Base-by-base conservation (phyloP, 176 grass and related monocot genomes). In the Themeda triandra region DNA sequence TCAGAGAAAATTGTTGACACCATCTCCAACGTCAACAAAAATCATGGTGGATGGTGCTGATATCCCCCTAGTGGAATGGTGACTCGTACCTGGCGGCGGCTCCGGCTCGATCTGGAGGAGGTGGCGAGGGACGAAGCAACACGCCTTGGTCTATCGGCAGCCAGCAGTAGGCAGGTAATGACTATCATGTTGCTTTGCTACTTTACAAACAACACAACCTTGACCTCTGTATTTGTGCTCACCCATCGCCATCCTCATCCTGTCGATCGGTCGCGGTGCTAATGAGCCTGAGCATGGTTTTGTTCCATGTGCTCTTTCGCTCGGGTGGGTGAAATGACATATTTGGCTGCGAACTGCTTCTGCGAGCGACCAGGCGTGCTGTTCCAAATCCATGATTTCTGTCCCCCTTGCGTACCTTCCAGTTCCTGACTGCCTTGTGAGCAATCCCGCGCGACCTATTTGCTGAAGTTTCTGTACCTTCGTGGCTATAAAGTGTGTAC, bases 31-130 rank as follows among this genome's bases (percentile, higher is more conserved):
- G n/a, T n/a, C 2, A 33, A 35, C 4, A 35, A 30, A 90, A 67
- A 66, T 59, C 29, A n/a, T 70, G 80, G 23, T 25, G 23, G 56
- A 60, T 60, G 23, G 62, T 54, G 30, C 76, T 87, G 81, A 76
- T 66, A n/a, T 54, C 1, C 17, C 19, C 37, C 64, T 58, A 76
- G 81, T 91, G 85, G 85, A 80, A 81, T 87, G 81, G 76, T 84
- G 81, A 88, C 69, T 82, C 46, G 33, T 39, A 27, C 56, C 69
- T 44, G 69, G 80, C 39, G 78, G 48, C 30, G 63, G 75, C 74
- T 72, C 48, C 59, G 69, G 40, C 15, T 56, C 75, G 80, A 84
- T 87, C 89, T 53, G 19, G 39, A 53, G 88, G 80, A 68, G 73
- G 31, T 8, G 68, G 76, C 69, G 23, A 37, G 13, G 31, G 23